phyloP scores from a whole-genome alignment of 805 yeast species.

The Blastobotrys attinorum region DNA sequence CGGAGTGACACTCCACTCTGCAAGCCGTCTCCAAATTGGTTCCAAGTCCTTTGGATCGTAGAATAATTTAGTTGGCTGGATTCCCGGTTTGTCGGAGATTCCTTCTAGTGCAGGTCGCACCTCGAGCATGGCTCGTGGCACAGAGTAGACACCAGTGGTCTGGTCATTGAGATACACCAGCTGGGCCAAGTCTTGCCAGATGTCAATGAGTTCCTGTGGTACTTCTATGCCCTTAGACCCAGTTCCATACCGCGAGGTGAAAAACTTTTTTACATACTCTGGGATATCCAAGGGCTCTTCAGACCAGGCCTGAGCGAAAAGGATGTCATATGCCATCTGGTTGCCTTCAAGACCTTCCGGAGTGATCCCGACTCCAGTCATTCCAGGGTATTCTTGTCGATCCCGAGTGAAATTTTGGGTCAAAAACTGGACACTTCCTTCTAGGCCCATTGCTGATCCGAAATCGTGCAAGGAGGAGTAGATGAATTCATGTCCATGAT shows the following conservation, averaged over 20 bases:
- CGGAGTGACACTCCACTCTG: not conserved
- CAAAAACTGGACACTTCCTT: slow-evolving; percentile 10
- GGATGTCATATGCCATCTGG: slow-evolving; percentile 11
- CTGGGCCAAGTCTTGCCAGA: slow-evolving; percentile 9
- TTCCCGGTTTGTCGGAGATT: slow-evolving; percentile 7
- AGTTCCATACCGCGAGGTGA: slow-evolving; percentile 11
- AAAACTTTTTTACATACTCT: slow-evolving; percentile 3
- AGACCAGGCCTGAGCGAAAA: slow-evolving; percentile 12
- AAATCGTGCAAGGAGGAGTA: slow-evolving; percentile 13
- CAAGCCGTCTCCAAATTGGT: slow-evolving; percentile 8
- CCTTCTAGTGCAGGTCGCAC: slow-evolving; percentile 9
- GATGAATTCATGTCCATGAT: slow-evolving; percentile 13
- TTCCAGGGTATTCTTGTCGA: not conserved
- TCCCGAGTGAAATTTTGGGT: slow-evolving; percentile 12
- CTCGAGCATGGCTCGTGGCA: slow-evolving; percentile 7
- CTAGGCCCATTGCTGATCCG: slow-evolving; percentile 12
- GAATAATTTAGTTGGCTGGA: slow-evolving; percentile 7
- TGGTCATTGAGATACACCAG: slow-evolving; percentile 11
- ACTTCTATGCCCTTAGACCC: too few species aligned
- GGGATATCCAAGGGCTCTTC: slow-evolving; percentile 5
- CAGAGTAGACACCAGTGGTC: slow-evolving; percentile 6
- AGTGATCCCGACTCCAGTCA: slow-evolving; percentile 11
- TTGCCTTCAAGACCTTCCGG: slow-evolving; percentile 15
- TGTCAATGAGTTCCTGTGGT: slow-evolving; percentile 1
- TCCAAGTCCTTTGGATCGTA: slow-evolving; percentile 7